Base-by-base conservation (phyloP, 2,329 filamentous ascomycete species). In the Trichoderma sp. region DNA sequence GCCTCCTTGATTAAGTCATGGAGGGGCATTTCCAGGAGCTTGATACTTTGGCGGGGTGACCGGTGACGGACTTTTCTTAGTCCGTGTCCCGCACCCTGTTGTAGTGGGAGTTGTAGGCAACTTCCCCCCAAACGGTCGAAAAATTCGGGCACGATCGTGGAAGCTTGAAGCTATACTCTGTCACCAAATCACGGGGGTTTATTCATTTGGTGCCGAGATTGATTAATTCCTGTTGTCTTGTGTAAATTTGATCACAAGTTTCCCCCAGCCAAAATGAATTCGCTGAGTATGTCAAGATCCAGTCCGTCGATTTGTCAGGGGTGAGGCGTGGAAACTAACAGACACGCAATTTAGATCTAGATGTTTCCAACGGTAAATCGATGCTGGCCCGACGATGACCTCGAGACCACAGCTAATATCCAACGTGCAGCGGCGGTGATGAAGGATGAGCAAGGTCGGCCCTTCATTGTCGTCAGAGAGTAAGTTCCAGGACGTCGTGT, bases 401-500 rank as follows among this genome's bases (percentile, higher is more conserved):
- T n/a, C 64, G 68, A 74, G 60, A 50, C 68, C 69, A 75, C 72
- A 79, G 76, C 77, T 79, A 76, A 76, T 75, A 74, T 21, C 50
- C 41, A 45, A 66, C 78, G 68, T 79, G 78, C 75, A 93, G 91
- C 91, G 83, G 84, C 89, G 84, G 87, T 99, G 85, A 91, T 98
- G 89, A 98, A 98, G 89, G 97, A 99, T 89, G 97, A 99, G 87
- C 93, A 97, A 85, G 97, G 97, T 77, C 92, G 97, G 83, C 97
- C 97, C 53, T 99, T 99, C 86, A 99, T 99, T 84, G 93, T 99
- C 78, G 97, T 99, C 81, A 91, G 97, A 92, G 97, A 99, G 95
- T 97, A 90, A 81, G 94, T 90, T 68, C 63, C 71, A 24, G 27
- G 33, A 33, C 18, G 18, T 38, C 21, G 53, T 62, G 50, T 35